Evolutionary conservation across 2,329 filamentous ascomycete genomes (phyloP).

Genomic region (Pseudogymnoascus sp.): DNA sequence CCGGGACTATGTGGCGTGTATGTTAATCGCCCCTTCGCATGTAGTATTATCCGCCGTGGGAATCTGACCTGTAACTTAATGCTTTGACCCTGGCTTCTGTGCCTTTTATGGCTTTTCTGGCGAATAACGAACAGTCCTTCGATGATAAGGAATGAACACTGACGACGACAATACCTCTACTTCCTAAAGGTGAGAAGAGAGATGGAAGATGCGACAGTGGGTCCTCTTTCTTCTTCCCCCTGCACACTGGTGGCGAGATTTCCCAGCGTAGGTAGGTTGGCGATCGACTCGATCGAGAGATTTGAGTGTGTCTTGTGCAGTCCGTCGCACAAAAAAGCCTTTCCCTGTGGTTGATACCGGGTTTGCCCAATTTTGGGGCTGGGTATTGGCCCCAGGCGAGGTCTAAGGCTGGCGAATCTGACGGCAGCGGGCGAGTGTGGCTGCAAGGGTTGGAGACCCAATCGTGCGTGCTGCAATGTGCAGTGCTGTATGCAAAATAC

Average conservation of each 20-base stretch:
- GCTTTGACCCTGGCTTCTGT: not conserved
- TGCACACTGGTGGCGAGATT: not conserved
- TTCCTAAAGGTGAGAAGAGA: not conserved
- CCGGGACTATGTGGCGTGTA: not conserved
- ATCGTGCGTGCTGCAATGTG: not conserved
- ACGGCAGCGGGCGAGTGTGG: not conserved
- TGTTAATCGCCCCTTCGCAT: conserved; percentile 1
- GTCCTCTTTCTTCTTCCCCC: not conserved
- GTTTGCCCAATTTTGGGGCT: not conserved
- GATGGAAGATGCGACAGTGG: conserved; percentile 1
- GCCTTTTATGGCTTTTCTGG: not conserved
- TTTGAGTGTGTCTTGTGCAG: not conserved
- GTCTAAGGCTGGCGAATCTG: conserved; percentile 5
- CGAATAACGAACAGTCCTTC: not conserved
- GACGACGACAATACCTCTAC: not conserved
- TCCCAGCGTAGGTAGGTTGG: not conserved
- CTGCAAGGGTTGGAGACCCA: not conserved
- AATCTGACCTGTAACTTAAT: conserved; percentile 4
- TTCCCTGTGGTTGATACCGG: not conserved
- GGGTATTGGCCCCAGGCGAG: not conserved
- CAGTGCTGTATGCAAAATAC: not conserved
- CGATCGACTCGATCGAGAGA: conserved; percentile 7
- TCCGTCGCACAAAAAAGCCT: not conserved
- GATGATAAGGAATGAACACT: not conserved
- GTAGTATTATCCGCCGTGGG: not conserved